Evolutionary conservation across 1,284 basidiomycete genomes (phyloP).

Genomic region (Cerrena zonata): DNA sequence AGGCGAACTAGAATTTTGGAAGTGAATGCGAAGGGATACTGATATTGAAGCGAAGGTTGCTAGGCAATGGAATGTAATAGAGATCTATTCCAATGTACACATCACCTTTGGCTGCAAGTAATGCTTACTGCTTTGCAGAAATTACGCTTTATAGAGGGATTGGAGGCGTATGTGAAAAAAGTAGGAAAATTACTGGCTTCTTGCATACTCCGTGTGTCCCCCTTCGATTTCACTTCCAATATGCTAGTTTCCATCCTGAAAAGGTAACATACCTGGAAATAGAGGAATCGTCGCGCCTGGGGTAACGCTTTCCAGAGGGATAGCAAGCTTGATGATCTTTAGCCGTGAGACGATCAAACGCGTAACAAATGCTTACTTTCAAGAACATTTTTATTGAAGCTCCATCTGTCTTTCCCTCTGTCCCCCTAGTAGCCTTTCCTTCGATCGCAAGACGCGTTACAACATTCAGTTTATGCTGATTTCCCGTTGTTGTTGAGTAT

Average conservation of each 20-base stretch:
- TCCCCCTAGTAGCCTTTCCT: constrained; percentile 59
- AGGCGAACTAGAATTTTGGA: too few species aligned
- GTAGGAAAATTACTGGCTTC: too few species aligned
- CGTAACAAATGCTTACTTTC: constrained; percentile 41
- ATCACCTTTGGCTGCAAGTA: too few species aligned
- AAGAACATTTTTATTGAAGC: constrained; percentile 68
- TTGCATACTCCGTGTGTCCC: too few species aligned
- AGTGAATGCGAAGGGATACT: too few species aligned
- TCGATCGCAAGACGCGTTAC: constrained; percentile 71
- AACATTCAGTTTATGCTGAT: constrained; percentile 52
- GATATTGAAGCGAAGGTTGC: too few species aligned
- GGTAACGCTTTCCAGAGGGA: constrained; percentile 57
- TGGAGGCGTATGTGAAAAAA: too few species aligned
- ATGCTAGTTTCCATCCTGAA: not conserved
- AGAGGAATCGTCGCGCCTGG: constrained; percentile 64
- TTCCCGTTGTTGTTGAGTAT: constrained; percentile 28
- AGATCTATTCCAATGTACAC: too few species aligned
- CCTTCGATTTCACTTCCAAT: not conserved
- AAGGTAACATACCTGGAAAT: constrained; percentile 52
- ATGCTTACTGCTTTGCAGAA: too few species aligned
- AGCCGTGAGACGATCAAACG: not conserved
- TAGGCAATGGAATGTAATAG: too few species aligned
- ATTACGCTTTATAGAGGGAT: too few species aligned
- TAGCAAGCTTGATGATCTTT: constrained; percentile 43
- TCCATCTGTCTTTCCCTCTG: constrained; percentile 59